Evolutionary conservation across 1,284 basidiomycete genomes (phyloP), one percentile per base, ranked within the genome.

Genomic region (Apiotrichum domesticum): DNA sequence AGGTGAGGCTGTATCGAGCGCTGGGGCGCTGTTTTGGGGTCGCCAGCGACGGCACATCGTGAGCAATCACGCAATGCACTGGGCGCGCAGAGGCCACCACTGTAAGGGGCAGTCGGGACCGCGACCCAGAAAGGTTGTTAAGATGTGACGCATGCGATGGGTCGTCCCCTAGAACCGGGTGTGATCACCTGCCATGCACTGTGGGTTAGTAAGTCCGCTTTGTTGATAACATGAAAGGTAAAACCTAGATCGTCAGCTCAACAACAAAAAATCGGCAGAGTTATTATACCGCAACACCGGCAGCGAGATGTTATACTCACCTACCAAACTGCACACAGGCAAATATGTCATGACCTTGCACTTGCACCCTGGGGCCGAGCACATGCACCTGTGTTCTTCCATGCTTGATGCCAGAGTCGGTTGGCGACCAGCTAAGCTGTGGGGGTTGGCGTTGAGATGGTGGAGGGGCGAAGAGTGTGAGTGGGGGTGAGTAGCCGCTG

Each of bases 331-430:
- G 52, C 60, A 62, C 15, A 62, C 52, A 5, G 54, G 54, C 42
- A 52, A 43, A 6, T 51, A 52, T 14, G 60, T 62, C 60, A 58
- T 58, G 39, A 62, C 60, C 46, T 62, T 62, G 55, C 60, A 62
- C 46, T 58, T 62, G 55, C 60, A 62, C 32, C 60, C 60, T 4
- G 60, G 56, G 29, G 51, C 46, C 8, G 57, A 54, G 52, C 60
- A 62, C 39, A 52, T 52, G 52, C 60, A 62, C 46, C 55, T 39
- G 52, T 58, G 60, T 34, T 62, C 60, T n/a, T 62, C 60, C 45
- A 49, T 15, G 41, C 47, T n/a, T 47, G 56, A 29, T 35, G 52
- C 44, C 44, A 21, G 44, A 9, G 33, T 57, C 43, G 56, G 51
- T 35, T 43, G 11, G 33, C 14, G 56, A 33, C 47, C 47, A 21